phyloP scores from a whole-genome alignment of 2,329 filamentous ascomycete species.

The Pseudovirgaria hyperparasitica region DNA sequence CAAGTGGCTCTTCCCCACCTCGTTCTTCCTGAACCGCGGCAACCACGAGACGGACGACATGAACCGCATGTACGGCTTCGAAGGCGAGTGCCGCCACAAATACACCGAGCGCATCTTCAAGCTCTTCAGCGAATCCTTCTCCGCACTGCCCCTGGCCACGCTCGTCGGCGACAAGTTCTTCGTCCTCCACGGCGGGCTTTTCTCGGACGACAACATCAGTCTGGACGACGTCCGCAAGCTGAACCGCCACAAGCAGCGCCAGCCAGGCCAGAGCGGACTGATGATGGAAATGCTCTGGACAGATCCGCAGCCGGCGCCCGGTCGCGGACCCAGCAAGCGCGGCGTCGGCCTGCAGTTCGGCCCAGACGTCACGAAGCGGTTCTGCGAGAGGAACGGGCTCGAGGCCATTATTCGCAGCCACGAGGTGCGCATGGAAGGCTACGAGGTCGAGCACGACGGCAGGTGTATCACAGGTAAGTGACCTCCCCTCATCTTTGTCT shows the following conservation, averaged over 20 bases:
- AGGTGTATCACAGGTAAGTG: conserved; percentile 77
- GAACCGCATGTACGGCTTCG: conserved; percentile 97
- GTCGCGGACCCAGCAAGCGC: conserved; percentile 87
- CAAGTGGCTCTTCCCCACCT: conserved; percentile 83
- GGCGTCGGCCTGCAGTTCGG: conserved; percentile 95
- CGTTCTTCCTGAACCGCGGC: conserved; percentile 90
- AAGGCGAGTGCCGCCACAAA: conserved; percentile 96
- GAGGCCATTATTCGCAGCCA: conserved; percentile 94
- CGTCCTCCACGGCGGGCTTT: conserved; percentile 85
- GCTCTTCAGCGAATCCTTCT: conserved; percentile 96
- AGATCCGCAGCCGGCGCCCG: conserved; percentile 75
- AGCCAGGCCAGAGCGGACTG: conserved; percentile 82
- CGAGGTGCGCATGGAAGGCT: conserved; percentile 98
- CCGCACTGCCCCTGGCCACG: conserved; percentile 80
- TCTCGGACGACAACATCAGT: conserved; percentile 87
- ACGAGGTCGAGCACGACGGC: conserved; percentile 93
- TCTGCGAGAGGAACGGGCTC: conserved; percentile 91
- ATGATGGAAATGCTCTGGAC: conserved; percentile 99
- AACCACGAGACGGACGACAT: conserved; percentile 99
- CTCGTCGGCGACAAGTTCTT: conserved; percentile 84
- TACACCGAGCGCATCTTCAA: conserved; percentile 96
- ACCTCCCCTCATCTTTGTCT: background rate
- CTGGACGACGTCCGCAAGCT: conserved; percentile 90
- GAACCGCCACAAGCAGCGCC: conserved; percentile 78
- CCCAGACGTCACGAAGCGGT: conserved; percentile 87